These are phyloP conservation scores for Xylariaceae sp. DNA, from an alignment of 2,329 filamentous ascomycete species.

Conservation along the genomic window DNA sequence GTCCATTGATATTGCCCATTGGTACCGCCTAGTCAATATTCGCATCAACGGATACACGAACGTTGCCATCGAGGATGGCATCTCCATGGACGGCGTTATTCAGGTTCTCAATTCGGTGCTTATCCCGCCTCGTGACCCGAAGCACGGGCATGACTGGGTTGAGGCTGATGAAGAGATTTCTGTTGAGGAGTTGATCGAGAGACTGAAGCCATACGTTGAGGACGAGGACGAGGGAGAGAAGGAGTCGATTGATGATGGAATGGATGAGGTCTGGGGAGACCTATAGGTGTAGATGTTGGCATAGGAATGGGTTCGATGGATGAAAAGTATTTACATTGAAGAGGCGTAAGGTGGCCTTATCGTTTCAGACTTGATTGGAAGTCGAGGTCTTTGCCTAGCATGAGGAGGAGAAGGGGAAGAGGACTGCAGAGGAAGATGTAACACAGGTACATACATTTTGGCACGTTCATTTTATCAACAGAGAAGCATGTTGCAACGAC, in stretches of 20 bases:
- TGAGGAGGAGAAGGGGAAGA: too few relatives aligned
- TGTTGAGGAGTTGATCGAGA: conserved; percentile 22
- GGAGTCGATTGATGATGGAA: background rate
- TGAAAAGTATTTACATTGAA: too few relatives aligned
- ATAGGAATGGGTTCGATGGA: too few relatives aligned
- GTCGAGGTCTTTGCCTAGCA: too few relatives aligned
- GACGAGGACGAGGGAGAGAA: conserved; percentile 16
- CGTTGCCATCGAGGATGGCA: conserved; percentile 62
- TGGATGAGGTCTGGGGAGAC: conserved; percentile 19
- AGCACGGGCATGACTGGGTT: conserved; percentile 42
- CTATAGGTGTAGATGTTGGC: background rate
- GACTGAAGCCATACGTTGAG: conserved; percentile 36
- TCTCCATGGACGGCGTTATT: conserved; percentile 75
- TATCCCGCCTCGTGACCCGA: conserved; percentile 62
- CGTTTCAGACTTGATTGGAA: too few relatives aligned
- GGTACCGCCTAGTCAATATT: conserved; percentile 64
- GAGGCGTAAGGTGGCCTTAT: too few relatives aligned
- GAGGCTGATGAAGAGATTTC: conserved; percentile 46
- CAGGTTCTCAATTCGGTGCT: conserved; percentile 70
- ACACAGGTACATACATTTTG: too few relatives aligned
- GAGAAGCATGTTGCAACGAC: too few relatives aligned
- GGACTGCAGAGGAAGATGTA: too few relatives aligned
- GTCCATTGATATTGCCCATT: conserved; percentile 64
- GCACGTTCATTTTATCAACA: too few relatives aligned
- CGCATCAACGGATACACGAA: conserved; percentile 68